Conservation (phyloP, 306 rosid genomes). For the Sphenostylis stenocarpa region DNA sequence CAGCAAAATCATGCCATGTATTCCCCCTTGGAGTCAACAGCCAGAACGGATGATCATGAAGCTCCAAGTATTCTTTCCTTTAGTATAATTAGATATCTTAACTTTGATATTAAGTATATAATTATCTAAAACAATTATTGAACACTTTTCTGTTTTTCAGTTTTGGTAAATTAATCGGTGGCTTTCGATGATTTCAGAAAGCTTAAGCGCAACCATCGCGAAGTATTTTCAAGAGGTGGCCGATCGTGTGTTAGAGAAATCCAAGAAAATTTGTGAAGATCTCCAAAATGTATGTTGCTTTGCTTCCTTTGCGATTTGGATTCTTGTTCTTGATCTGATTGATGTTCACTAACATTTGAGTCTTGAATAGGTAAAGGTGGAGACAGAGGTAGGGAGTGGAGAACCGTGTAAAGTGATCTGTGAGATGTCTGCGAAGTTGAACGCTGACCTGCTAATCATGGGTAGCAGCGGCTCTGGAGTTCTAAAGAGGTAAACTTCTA, state of each 20-base stretch:
- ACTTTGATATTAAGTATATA: too few relatives aligned
- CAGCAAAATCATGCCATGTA: slow-evolving; percentile 41
- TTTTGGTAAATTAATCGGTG: neutral
- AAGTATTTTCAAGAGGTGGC: slow-evolving; percentile 53
- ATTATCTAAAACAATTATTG: too few relatives aligned
- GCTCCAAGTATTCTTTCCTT: neutral
- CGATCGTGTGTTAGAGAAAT: slow-evolving; percentile 45
- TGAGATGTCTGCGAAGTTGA: slow-evolving; percentile 51
- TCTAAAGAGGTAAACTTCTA: slow-evolving; percentile 48
- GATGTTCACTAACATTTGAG: neutral
- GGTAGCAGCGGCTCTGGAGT: slow-evolving; percentile 70
- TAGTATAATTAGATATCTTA: neutral
- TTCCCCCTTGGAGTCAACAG: slow-evolving; percentile 52
- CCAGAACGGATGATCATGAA: slow-evolving; percentile 17
- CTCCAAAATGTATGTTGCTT: slow-evolving; percentile 41
- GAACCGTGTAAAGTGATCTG: slow-evolving; percentile 73
- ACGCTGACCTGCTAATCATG: slow-evolving; percentile 54
- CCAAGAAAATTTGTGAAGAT: slow-evolving; percentile 52
- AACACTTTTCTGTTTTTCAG: neutral
- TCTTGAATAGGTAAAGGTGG: slow-evolving; percentile 49
- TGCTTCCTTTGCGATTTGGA: neutral
- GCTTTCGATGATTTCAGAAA: slow-evolving; percentile 10
- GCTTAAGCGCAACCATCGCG: too few relatives aligned
- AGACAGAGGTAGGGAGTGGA: slow-evolving; percentile 58
- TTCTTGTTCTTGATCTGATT: neutral